Percentiles rank a stretch among this genome's conserved stretches.
These are phyloP conservation scores for Vitis amurensis DNA, from an alignment of 164 flowering plant species.

Conservation along the genomic window DNA sequence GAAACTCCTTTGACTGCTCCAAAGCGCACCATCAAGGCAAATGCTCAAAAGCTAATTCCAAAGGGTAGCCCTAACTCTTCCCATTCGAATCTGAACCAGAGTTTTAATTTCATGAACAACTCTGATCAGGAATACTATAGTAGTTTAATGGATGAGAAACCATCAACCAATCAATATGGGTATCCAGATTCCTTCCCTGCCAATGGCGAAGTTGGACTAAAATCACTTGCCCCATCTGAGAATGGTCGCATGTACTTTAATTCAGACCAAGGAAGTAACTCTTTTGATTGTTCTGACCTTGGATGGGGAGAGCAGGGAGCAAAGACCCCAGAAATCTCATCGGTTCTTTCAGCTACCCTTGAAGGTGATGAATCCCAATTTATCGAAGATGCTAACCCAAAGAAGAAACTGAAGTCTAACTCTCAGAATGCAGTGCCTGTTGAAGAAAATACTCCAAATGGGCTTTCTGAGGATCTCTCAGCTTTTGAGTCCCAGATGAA, in stretches of 20 bases:
- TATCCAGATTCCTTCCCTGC: conserved; percentile 23
- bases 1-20: conserved; percentile 36
- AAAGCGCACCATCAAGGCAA: conserved; percentile 41
- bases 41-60: conserved; percentile 26
- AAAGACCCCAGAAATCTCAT: conserved; percentile 70
- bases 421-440: conserved; percentile 24
- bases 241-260: conserved; percentile 35
- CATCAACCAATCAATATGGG: conserved; percentile 32
- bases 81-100: conserved; percentile 31
- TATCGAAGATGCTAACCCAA: conserved; percentile 47
- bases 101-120: conserved; percentile 31
- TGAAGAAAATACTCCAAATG: conserved; percentile 35
- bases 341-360: conserved; percentile 39
- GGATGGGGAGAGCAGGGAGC: conserved; percentile 63
- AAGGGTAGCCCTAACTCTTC: conserved; percentile 23
- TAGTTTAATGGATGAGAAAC: conserved; percentile 61
- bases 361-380: conserved; percentile 50
- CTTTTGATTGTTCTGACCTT: conserved; percentile 69
- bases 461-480: conserved; percentile 62
- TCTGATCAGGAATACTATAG: conserved; percentile 31
- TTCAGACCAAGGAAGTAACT: conserved; percentile 83
- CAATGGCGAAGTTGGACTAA: conserved; percentile 23
- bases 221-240: conserved; percentile 31
- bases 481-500: conserved; percentile 78
- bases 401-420: conserved; percentile 56